Evolutionary conservation across 805 yeast species (phyloP).

Genomic region (Kodamaea sagamina): DNA sequence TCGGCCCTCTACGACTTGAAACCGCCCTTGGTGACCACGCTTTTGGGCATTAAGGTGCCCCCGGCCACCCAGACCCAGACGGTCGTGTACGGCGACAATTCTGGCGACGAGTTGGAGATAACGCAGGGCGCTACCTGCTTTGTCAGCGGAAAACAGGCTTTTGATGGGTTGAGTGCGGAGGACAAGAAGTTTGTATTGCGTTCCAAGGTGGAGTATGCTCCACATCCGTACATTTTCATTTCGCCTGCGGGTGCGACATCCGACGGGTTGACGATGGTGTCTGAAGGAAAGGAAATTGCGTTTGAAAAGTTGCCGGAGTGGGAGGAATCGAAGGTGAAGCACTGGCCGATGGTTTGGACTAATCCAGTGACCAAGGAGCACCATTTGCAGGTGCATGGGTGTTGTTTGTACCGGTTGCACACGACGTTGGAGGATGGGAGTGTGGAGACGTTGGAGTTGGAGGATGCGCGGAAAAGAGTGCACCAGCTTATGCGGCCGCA

Average conservation of each 20-base stretch:
- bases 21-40: slow-evolving; percentile 84
- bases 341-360: slow-evolving; percentile 87
- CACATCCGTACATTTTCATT: slow-evolving; percentile 88
- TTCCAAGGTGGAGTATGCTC: slow-evolving; percentile 86
- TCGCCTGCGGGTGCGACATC: slow-evolving; percentile 78
- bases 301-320: slow-evolving; percentile 75
- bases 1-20: slow-evolving; percentile 83
- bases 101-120: slow-evolving; percentile 62
- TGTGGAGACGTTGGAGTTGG: slow-evolving; percentile 53
- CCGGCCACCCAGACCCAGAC: slow-evolving; percentile 60
- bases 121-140: slow-evolving; percentile 90
- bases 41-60: slow-evolving; percentile 81
- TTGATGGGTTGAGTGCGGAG: slow-evolving; percentile 61
- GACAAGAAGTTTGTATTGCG: slow-evolving; percentile 73
- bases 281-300: slow-evolving; percentile 71
- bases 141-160: slow-evolving; percentile 81
- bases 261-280: slow-evolving; percentile 84
- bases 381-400: slow-evolving; percentile 85
- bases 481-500: slow-evolving; percentile 84
- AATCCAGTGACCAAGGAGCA: slow-evolving; percentile 83
- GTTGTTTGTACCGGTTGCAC: slow-evolving; percentile 72
- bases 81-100: slow-evolving; percentile 55
- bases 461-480: slow-evolving; percentile 71
- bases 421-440: slow-evolving; percentile 54
- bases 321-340: slow-evolving; percentile 78